Evolutionary conservation across 2,329 filamentous ascomycete genomes (phyloP).

Genomic region (Venturia oleaginea): DNA sequence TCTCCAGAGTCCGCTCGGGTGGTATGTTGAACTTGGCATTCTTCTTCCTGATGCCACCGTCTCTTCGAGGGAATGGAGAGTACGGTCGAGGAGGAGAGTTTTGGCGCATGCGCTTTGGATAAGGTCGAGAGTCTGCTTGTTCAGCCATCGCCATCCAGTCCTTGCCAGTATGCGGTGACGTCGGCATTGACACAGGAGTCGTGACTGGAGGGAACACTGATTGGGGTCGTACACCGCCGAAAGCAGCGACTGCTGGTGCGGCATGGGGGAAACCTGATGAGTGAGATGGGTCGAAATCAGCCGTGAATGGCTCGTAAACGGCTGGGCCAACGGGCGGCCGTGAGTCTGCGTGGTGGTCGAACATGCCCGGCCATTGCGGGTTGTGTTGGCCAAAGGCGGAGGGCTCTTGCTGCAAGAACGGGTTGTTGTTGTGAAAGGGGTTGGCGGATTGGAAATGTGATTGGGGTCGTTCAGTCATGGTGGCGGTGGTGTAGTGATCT

Average conservation of each 20-base stretch:
- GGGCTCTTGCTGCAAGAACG: slow-evolving; percentile 55
- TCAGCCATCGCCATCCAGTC: slow-evolving; percentile 46
- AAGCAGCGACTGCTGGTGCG: slow-evolving; percentile 31
- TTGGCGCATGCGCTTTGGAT: slow-evolving; percentile 50
- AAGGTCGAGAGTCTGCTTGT: slow-evolving; percentile 38
- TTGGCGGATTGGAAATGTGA: slow-evolving; percentile 33
- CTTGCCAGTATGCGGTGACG: slow-evolving; percentile 47
- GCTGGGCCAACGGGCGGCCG: slow-evolving; percentile 67
- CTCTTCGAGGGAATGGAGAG: slow-evolving; percentile 63
- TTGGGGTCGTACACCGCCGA: slow-evolving; percentile 36
- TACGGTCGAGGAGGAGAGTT: slow-evolving; percentile 63
- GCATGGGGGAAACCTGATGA: slow-evolving; percentile 33
- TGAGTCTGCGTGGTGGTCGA: slow-evolving; percentile 57
- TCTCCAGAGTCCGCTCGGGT: slow-evolving; percentile 81
- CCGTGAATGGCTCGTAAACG: slow-evolving; percentile 56
- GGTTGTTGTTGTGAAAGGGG: slow-evolving; percentile 37
- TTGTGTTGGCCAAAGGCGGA: slow-evolving; percentile 22
- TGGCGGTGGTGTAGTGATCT: slow-evolving; percentile 35
- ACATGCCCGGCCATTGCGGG: slow-evolving; percentile 34
- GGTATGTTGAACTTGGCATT: slow-evolving; percentile 97
- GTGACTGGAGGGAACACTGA: slow-evolving; percentile 41
- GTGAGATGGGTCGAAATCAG: slow-evolving; percentile 41
- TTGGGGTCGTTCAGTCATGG: slow-evolving; percentile 28
- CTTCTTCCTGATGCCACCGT: slow-evolving; percentile 95
- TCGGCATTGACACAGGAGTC: slow-evolving; percentile 37